Evolutionary conservation across 768 basidiomycete genomes (phyloP).

Genomic region (Lactarius akahatsu): DNA sequence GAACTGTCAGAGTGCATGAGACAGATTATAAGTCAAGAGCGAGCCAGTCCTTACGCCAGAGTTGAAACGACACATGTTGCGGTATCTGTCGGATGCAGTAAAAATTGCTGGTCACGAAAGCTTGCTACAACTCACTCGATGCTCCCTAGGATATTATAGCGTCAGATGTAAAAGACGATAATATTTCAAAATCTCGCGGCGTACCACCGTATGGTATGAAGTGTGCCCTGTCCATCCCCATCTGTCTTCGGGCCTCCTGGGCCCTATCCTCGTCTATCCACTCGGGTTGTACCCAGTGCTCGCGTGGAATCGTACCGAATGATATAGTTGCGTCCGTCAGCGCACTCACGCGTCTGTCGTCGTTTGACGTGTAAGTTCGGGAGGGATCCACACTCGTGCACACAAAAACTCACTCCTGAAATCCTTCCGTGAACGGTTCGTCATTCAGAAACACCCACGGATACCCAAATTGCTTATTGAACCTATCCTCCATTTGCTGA

Average conservation of each 20-base stretch:
- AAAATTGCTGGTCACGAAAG: background rate
- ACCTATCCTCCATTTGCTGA: slow-evolving; percentile 79
- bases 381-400: background rate
- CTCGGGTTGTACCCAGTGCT: slow-evolving; percentile 50
- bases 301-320: slow-evolving; percentile 45
- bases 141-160: slow-evolving; percentile 10
- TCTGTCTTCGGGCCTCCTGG: slow-evolving; percentile 39
- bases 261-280: slow-evolving; percentile 54
- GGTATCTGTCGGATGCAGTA: slow-evolving; percentile 34
- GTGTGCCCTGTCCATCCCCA: slow-evolving; percentile 34
- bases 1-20: slow-evolving; percentile 45
- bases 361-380: background rate
- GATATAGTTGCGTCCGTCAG: slow-evolving; percentile 38
- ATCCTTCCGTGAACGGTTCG: slow-evolving; percentile 68
- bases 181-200: background rate
- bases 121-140: slow-evolving; percentile 10
- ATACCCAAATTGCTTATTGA: slow-evolving; percentile 77
- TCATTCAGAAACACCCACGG: slow-evolving; percentile 92
- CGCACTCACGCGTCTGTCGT: slow-evolving; percentile 32
- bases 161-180: background rate
- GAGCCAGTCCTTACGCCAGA: slow-evolving; percentile 40
- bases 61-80: slow-evolving; percentile 55
- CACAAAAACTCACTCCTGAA: slow-evolving; percentile 53
- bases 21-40: background rate
- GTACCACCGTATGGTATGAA: slow-evolving; percentile 17